Conservation (phyloP, 768 basidiomycete species). For the Serendipita sp. region DNA sequence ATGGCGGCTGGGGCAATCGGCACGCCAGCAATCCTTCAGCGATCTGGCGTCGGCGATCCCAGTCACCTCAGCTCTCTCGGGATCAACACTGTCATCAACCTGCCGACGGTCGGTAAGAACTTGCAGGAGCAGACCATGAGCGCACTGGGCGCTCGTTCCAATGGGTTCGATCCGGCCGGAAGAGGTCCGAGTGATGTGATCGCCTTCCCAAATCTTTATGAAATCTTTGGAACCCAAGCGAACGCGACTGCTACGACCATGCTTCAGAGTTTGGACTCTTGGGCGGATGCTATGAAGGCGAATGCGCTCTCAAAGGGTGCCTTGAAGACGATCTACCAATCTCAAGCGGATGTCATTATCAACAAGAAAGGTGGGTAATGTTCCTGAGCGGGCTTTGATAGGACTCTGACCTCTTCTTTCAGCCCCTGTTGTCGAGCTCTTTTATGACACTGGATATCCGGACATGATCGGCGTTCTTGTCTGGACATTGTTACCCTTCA, state of each 20-base stretch:
- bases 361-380: slow-evolving; percentile 25
- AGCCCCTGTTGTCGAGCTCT: slow-evolving; percentile 34
- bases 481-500: slow-evolving; percentile 42
- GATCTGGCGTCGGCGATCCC: slow-evolving; percentile 41
- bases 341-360: slow-evolving; percentile 33
- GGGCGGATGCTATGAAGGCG: slow-evolving; percentile 29
- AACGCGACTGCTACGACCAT: slow-evolving; percentile 21
- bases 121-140: slow-evolving; percentile 40
- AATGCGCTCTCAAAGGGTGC: slow-evolving; percentile 26
- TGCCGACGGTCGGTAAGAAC: slow-evolving; percentile 24
- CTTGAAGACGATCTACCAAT: slow-evolving; percentile 25
- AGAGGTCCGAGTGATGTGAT: slow-evolving; percentile 32
- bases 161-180: slow-evolving; percentile 24
- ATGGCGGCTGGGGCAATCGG: slow-evolving; percentile 36
- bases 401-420: not conserved
- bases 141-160: slow-evolving; percentile 22
- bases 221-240: slow-evolving; percentile 21
- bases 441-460: slow-evolving; percentile 21
- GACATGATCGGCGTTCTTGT: slow-evolving; percentile 26
- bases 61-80: slow-evolving; percentile 28
- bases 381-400: not conserved
- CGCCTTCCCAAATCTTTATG: slow-evolving; percentile 34
- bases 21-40: slow-evolving; percentile 33
- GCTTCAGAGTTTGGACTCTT: slow-evolving; percentile 21
- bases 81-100: slow-evolving; percentile 28